Percentiles rank a stretch among this genome's conserved stretches.
Evolutionary conservation across 352 stramenopile genomes (phyloP).

Genomic region (Pythium phragmitis): DNA sequence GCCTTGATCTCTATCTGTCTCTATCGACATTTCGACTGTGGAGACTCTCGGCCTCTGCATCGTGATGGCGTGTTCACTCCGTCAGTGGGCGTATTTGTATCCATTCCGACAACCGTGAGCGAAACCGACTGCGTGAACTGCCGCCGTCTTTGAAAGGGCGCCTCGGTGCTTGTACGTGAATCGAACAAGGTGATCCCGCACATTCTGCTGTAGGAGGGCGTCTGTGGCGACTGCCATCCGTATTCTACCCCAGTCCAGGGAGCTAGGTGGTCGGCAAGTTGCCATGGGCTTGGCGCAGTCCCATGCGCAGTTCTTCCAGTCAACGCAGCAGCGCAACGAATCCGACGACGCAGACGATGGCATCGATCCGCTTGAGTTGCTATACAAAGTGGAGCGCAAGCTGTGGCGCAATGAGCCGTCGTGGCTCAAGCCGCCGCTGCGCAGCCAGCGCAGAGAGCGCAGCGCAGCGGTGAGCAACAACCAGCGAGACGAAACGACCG

Average conservation of each 20-base stretch:
- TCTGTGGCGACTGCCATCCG: background rate
- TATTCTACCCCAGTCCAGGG: background rate
- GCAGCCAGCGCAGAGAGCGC: slow-evolving; percentile 11
- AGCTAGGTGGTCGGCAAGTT: background rate
- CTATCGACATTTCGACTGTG: background rate
- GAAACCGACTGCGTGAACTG: slow-evolving; percentile 16
- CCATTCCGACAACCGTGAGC: background rate
- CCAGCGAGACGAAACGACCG: background rate
- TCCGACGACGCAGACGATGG: slow-evolving; percentile 33
- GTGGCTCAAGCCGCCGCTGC: slow-evolving; percentile 31
- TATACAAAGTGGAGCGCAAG: slow-evolving; percentile 41
- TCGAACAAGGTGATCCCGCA: too few relatives aligned
- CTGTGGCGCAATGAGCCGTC: slow-evolving; percentile 40
- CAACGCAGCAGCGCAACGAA: slow-evolving; percentile 25
- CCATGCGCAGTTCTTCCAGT: slow-evolving; percentile 47
- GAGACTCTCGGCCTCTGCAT: background rate
- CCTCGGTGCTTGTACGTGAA: background rate
- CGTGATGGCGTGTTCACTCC: background rate
- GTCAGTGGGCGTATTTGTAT: background rate
- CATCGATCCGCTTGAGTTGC: slow-evolving; percentile 42
- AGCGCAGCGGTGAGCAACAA: slow-evolving; percentile 10
- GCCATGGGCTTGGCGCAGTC: slow-evolving; percentile 57
- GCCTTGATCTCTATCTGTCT: background rate
- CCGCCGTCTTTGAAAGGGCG: slow-evolving; percentile 5
- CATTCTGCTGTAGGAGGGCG: too few relatives aligned